A percentile compares a stretch with the other conserved stretches of the same genome.
Conservation (phyloP, 2,329 filamentous ascomycete genomes). For the Diaporthe sp. region DNA sequence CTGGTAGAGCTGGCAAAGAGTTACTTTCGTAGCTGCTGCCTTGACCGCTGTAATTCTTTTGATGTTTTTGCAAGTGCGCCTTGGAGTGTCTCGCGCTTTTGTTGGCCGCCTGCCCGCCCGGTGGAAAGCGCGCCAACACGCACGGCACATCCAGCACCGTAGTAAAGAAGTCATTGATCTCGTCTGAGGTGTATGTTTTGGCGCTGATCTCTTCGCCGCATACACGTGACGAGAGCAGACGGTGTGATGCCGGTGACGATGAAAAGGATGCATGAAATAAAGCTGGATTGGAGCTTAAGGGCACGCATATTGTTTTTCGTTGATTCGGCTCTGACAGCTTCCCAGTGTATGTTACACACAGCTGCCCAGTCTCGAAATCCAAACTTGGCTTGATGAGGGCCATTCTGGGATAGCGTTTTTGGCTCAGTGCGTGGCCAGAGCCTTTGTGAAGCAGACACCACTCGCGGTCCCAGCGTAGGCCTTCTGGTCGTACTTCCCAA, state of each 20-base stretch:
- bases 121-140: slow-evolving; percentile 85
- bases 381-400: slow-evolving; percentile 81
- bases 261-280: slow-evolving; percentile 58
- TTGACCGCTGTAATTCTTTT: slow-evolving; percentile 46
- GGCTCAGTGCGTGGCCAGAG: slow-evolving; percentile 85
- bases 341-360: slow-evolving; percentile 71
- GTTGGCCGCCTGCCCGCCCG: slow-evolving; percentile 65
- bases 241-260: slow-evolving; percentile 50
- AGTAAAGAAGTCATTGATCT: slow-evolving; percentile 84
- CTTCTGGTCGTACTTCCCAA: slow-evolving; percentile 87
- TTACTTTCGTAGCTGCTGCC: slow-evolving; percentile 39
- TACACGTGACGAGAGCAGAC: slow-evolving; percentile 72
- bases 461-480: slow-evolving; percentile 93
- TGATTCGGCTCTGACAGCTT: slow-evolving; percentile 36
- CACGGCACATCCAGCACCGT: slow-evolving; percentile 82
- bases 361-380: slow-evolving; percentile 75
- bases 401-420: slow-evolving; percentile 92
- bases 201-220: slow-evolving; percentile 85
- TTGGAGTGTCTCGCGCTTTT: slow-evolving; percentile 77
- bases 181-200: slow-evolving; percentile 74
- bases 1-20: slow-evolving; percentile 34
- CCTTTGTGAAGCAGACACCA: slow-evolving; percentile 94
- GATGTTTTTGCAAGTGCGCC: slow-evolving; percentile 73
- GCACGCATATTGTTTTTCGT: slow-evolving; percentile 61
- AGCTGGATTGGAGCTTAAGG: slow-evolving; percentile 76